Percentiles rank a stretch among this genome's conserved stretches.
These are phyloP conservation scores for Fusarium siculi DNA, from an alignment of 2,329 filamentous ascomycete species.

Conservation along the genomic window DNA sequence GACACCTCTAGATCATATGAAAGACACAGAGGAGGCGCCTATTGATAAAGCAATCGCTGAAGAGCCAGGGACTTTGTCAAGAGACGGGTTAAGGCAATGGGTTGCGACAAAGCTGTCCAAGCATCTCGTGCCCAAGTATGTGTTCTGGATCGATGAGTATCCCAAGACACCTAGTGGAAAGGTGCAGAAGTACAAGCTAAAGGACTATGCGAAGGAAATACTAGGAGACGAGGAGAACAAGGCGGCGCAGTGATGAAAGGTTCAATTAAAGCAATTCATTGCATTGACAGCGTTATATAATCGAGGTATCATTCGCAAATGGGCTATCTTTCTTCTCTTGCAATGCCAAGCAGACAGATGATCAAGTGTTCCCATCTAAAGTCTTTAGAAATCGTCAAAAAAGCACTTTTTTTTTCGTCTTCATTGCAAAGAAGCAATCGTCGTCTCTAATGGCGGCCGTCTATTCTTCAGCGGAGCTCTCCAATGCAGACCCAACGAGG, in stretches of 20 bases:
- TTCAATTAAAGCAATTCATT: slow-evolving; percentile 7
- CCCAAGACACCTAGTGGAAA: slow-evolving; percentile 97
- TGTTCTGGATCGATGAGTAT: slow-evolving; percentile 88
- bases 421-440: slow-evolving; percentile 32
- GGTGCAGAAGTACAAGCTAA: slow-evolving; percentile 92
- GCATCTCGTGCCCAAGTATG: slow-evolving; percentile 85
- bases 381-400: slow-evolving; percentile 23
- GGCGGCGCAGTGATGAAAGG: background rate
- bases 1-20: slow-evolving; percentile 33
- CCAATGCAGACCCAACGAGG: slow-evolving; percentile 28
- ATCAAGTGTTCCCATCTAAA: slow-evolving; percentile 25
- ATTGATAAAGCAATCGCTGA: slow-evolving; percentile 20
- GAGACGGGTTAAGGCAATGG: slow-evolving; percentile 74
- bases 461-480: slow-evolving; percentile 27
- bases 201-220: slow-evolving; percentile 67
- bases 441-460: slow-evolving; percentile 39
- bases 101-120: slow-evolving; percentile 74
- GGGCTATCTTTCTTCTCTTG: slow-evolving; percentile 3
- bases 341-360: slow-evolving; percentile 16
- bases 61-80: slow-evolving; percentile 55
- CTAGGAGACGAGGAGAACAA: slow-evolving; percentile 33
- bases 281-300: slow-evolving; percentile 25
- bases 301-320: slow-evolving; percentile 35
- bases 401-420: slow-evolving; percentile 38
- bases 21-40: slow-evolving; percentile 35